Evolutionary conservation across 768 basidiomycete species (phyloP).

Genomic region (Multifurca ochricompacta): DNA sequence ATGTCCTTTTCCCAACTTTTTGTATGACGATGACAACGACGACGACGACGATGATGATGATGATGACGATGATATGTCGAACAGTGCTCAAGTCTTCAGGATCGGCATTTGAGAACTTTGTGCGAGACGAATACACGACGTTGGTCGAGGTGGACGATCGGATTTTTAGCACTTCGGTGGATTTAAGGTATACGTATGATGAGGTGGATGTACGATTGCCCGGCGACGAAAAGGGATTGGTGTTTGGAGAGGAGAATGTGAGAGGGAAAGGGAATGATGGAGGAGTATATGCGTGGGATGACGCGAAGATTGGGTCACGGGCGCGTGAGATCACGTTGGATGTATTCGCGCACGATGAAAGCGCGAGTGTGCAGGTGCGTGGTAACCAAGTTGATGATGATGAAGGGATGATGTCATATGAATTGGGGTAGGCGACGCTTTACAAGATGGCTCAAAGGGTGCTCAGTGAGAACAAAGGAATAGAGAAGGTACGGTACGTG

Average conservation of each 20-base stretch:
- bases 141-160: slow-evolving; percentile 77
- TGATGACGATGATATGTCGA: too few relatives aligned
- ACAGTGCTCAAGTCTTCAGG: slow-evolving; percentile 86
- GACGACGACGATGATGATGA: too few relatives aligned
- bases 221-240: slow-evolving; percentile 43
- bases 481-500: slow-evolving; percentile 57
- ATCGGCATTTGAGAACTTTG: slow-evolving; percentile 74
- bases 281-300: slow-evolving; percentile 45
- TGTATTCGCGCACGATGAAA: slow-evolving; percentile 79
- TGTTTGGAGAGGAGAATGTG: slow-evolving; percentile 36
- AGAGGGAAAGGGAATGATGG: slow-evolving; percentile 3
- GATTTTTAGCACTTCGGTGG: slow-evolving; percentile 84
- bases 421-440: slow-evolving; percentile 89
- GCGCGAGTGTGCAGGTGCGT: slow-evolving; percentile 83
- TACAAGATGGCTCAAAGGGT: slow-evolving; percentile 82
- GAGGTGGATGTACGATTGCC: slow-evolving; percentile 41
- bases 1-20: neutral
- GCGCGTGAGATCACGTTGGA: slow-evolving; percentile 66
- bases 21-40: too few relatives aligned
- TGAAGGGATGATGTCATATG: neutral
- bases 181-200: slow-evolving; percentile 61
- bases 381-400: slow-evolving; percentile 1
- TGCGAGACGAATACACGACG: slow-evolving; percentile 85
- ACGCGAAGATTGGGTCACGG: slow-evolving; percentile 38
- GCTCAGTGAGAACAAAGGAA: slow-evolving; percentile 51